Conservation (phyloP, 352 stramenopile genomes). For the Phytophthora podocarpi region DNA sequence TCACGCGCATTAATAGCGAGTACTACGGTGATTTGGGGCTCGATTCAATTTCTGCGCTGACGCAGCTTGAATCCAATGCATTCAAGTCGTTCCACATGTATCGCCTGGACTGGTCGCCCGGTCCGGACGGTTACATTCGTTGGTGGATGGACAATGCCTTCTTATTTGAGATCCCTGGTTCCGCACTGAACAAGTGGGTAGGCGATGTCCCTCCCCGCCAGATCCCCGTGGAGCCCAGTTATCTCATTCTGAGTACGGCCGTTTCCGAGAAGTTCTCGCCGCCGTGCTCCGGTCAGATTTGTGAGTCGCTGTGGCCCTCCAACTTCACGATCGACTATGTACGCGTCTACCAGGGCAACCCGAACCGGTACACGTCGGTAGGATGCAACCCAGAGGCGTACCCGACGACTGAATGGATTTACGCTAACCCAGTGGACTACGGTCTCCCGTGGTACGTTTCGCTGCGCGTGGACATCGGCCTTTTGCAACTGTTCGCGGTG, state of each 20-base stretch:
- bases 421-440: conserved; percentile 84
- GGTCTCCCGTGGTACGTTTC: conserved; percentile 85
- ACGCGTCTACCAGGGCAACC: conserved; percentile 93
- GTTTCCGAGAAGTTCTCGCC: conserved; percentile 96
- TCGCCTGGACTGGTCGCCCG: conserved; percentile 95
- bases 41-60: conserved; percentile 95
- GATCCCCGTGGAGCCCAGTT: conserved; percentile 96
- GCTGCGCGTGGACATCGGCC: conserved; percentile 49
- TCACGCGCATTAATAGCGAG: conserved; percentile 92
- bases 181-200: conserved; percentile 83
- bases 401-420: conserved; percentile 93
- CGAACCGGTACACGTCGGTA: conserved; percentile 90
- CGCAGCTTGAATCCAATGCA: conserved; percentile 89
- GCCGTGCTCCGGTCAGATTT: conserved; percentile 92
- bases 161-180: conserved; percentile 92
- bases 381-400: conserved; percentile 93
- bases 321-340: conserved; percentile 97
- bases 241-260: conserved; percentile 98
- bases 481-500: conserved; percentile 59
- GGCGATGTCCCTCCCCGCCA: conserved; percentile 68
- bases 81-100: conserved; percentile 95
- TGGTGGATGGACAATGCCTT: conserved; percentile 95
- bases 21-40: conserved; percentile 95
- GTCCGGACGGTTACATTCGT: conserved; percentile 90
- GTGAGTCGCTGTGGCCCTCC: conserved; percentile 91